Percentiles rank a stretch among this genome's conserved stretches.
Conservation (phyloP, 2,329 filamentous ascomycete genomes). For the Aureobasidium sp. region DNA sequence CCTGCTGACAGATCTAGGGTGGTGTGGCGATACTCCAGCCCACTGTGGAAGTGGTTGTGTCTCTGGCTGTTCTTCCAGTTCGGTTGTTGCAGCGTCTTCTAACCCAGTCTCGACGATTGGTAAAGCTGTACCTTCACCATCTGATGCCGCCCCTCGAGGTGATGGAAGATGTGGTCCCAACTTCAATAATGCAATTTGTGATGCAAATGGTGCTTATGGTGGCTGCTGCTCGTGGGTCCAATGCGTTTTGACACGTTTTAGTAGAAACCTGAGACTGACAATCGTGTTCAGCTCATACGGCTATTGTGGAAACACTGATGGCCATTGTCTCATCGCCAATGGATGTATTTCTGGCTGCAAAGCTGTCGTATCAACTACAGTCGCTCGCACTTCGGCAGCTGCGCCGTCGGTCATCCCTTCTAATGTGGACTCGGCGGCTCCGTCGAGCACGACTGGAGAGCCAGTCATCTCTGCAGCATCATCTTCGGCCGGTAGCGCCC, state of each 20-base stretch:
- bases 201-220: constrained; percentile 33
- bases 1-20: constrained; percentile 24
- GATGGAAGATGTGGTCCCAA: constrained; percentile 38
- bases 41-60: constrained; percentile 34
- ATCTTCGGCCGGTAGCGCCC: constrained; percentile 23
- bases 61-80: constrained; percentile 27
- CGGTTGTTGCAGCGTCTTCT: constrained; percentile 1
- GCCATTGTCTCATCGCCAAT: constrained; percentile 24
- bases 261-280: too few relatives aligned
- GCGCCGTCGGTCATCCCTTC: constrained; percentile 12
- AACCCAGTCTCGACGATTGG: background rate
- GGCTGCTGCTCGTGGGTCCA: constrained; percentile 30
- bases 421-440: constrained; percentile 19
- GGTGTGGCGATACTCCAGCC: constrained; percentile 39
- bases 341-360: constrained; percentile 38
- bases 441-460: constrained; percentile 19
- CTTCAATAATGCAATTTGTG: constrained; percentile 34
- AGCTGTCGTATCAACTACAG: constrained; percentile 20
- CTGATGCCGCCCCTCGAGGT: constrained; percentile 19
- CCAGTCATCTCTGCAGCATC: constrained; percentile 25
- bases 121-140: background rate
- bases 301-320: constrained; percentile 30
- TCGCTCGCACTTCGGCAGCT: background rate
- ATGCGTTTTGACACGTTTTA: too few relatives aligned
- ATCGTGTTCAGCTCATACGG: constrained; percentile 22